Evolutionary conservation across 2,329 filamentous ascomycete species (phyloP).

Genomic region (Diplodia intermedia): DNA sequence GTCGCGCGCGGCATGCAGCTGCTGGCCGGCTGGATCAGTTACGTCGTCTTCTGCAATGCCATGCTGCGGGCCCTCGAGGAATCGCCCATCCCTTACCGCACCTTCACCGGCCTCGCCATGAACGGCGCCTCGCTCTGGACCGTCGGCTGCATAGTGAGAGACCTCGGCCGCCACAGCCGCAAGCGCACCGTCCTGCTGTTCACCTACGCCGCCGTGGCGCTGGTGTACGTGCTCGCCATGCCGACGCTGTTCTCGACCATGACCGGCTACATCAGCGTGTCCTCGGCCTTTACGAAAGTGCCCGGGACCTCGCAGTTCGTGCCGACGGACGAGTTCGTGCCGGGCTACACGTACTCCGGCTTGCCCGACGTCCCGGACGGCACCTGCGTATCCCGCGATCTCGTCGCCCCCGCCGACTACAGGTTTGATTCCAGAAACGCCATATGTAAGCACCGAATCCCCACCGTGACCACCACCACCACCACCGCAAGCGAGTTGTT

Average conservation of each 20-base stretch:
- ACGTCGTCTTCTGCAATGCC: conserved; percentile 45
- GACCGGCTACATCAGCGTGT: conserved; percentile 47
- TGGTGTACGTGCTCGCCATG: conserved; percentile 42
- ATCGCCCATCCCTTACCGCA: conserved; percentile 44
- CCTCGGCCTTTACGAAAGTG: conserved; percentile 4
- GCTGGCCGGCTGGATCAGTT: conserved; percentile 41
- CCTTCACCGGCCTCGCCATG: conserved; percentile 44
- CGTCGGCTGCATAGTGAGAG: conserved; percentile 39
- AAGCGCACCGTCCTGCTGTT: conserved; percentile 41
- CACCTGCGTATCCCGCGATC: background rate
- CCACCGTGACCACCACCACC: too few species aligned
- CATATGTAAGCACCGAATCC: background rate
- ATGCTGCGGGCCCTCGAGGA: conserved; percentile 46
- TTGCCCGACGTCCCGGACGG: background rate
- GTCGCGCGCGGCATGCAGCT: conserved; percentile 45
- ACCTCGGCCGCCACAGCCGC: conserved; percentile 39
- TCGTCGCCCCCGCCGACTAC: background rate
- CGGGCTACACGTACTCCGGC: background rate
- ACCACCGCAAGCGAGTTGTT: too few species aligned
- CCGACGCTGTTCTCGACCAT: conserved; percentile 47
- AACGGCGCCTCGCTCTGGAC: conserved; percentile 40
- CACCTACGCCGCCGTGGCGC: conserved; percentile 45
- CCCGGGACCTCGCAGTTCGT: conserved; percentile 1
- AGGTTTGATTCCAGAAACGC: background rate
- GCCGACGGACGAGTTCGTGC: background rate